phyloP scores from a whole-genome alignment of 2,329 filamentous ascomycete genomes.

The Aquanectria penicillioides region DNA sequence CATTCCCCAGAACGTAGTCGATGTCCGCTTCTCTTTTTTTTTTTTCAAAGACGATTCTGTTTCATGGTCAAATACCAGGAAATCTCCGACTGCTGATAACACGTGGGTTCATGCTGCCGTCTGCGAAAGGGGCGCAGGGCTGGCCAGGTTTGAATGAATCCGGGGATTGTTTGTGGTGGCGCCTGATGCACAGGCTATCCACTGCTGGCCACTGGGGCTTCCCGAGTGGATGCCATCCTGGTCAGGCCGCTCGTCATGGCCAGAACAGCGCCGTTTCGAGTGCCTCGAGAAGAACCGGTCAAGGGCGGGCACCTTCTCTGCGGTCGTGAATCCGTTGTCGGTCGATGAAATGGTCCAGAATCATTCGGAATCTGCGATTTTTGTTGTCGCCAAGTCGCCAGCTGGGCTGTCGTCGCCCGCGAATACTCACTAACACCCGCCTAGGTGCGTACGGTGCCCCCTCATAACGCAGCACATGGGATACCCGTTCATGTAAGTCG shows the following conservation, averaged over 20 bases:
- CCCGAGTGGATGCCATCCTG: slow-evolving; percentile 44
- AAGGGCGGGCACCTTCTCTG: slow-evolving; percentile 28
- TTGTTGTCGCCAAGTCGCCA: slow-evolving; percentile 14
- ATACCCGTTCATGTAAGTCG: slow-evolving; percentile 40
- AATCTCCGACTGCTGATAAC: slow-evolving; percentile 20
- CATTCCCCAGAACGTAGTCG: slow-evolving; percentile 19
- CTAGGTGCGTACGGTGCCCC: slow-evolving; percentile 18
- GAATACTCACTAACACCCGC: slow-evolving; percentile 28
- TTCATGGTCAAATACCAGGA: neutral
- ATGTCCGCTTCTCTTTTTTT: slow-evolving; percentile 7
- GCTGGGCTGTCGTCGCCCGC: slow-evolving; percentile 5
- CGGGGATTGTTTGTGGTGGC: slow-evolving; percentile 43
- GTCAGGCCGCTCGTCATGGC: slow-evolving; percentile 42
- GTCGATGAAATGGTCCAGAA: slow-evolving; percentile 6
- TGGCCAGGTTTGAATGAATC: slow-evolving; percentile 40
- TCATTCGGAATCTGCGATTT: slow-evolving; percentile 12
- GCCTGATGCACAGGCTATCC: slow-evolving; percentile 42
- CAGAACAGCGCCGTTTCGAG: slow-evolving; percentile 41
- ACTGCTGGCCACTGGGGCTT: slow-evolving; percentile 45
- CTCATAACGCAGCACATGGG: slow-evolving; percentile 37
- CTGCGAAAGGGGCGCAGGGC: slow-evolving; percentile 35
- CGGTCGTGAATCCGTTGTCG: slow-evolving; percentile 25
- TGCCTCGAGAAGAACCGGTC: slow-evolving; percentile 35
- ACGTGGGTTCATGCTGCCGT: slow-evolving; percentile 25
- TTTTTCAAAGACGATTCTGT: neutral